Percentiles rank a stretch among this genome's conserved stretches.
Conservation (phyloP, 1,139 yeast genomes). For the Casaregolazyma suthepensis region DNA sequence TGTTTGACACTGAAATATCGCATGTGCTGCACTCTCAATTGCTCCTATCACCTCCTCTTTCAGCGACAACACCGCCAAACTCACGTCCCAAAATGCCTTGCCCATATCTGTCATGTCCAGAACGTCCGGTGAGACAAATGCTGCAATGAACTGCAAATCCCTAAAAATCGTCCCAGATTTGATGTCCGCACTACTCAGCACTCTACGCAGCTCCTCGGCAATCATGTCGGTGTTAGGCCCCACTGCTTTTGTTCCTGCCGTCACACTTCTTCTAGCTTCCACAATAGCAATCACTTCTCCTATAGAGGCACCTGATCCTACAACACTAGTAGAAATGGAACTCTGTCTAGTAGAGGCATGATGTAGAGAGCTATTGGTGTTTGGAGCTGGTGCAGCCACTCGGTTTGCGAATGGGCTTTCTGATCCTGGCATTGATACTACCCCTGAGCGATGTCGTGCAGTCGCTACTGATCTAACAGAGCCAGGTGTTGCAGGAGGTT, state of each 20-base stretch:
- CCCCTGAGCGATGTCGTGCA: conserved; percentile 14
- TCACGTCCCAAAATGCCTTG: conserved; percentile 35
- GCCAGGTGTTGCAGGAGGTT: conserved; percentile 18
- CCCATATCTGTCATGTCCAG: conserved; percentile 32
- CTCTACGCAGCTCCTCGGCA: conserved; percentile 28
- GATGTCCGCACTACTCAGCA: conserved; percentile 23
- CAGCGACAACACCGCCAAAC: conserved; percentile 32
- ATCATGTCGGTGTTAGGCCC: conserved; percentile 32
- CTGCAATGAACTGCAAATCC: conserved; percentile 33
- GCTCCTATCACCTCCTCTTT: conserved; percentile 30
- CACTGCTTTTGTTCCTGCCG: conserved; percentile 10
- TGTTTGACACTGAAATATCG: conserved; percentile 30
- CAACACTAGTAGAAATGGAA: conserved; percentile 14
- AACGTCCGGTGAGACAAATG: conserved; percentile 31
- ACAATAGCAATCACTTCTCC: conserved; percentile 23
- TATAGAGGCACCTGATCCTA: conserved; percentile 17
- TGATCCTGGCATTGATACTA: conserved; percentile 19
- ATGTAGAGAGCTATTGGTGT: neutral
- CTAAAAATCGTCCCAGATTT: conserved; percentile 31
- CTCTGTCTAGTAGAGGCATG: conserved; percentile 5
- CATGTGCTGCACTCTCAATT: conserved; percentile 30
- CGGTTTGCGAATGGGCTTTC: conserved; percentile 5
- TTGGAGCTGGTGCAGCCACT: neutral
- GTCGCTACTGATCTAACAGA: conserved; percentile 15
- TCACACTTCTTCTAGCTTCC: conserved; percentile 23